These are phyloP conservation scores for Sanghuangporus sanghuang DNA, from an alignment of 1,284 basidiomycete genomes.

Conservation along the genomic window DNA sequence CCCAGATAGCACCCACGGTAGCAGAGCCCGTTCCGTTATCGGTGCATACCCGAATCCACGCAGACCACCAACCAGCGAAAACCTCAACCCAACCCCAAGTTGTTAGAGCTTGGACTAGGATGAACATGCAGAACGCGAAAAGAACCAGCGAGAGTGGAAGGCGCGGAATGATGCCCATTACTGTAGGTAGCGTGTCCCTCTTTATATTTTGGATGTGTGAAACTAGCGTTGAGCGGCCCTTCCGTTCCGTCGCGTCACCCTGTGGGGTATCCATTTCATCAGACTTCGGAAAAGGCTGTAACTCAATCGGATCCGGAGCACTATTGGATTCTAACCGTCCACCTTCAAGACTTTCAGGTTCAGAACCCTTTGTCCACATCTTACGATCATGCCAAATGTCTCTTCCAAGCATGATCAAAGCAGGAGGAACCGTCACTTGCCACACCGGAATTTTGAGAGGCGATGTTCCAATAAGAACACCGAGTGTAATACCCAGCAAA, in stretches of 20 bases:
- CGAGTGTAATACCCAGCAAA: constrained; percentile 46
- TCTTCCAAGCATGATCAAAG: constrained; percentile 36
- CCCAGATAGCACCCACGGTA: constrained; percentile 41
- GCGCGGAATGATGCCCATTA: constrained; percentile 62
- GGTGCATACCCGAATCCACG: constrained; percentile 32
- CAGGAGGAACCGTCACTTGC: constrained; percentile 87
- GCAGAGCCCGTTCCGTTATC: constrained; percentile 28
- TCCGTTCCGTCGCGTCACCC: constrained; percentile 4
- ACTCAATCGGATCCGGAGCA: background rate
- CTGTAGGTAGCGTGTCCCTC: constrained; percentile 62
- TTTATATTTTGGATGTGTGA: constrained; percentile 21
- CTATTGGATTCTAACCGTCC: background rate
- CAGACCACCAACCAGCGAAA: constrained; percentile 70
- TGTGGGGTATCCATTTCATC: background rate
- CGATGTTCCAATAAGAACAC: constrained; percentile 52
- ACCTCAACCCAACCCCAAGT: constrained; percentile 90
- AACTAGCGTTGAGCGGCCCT: constrained; percentile 19
- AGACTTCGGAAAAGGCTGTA: background rate
- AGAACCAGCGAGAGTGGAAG: constrained; percentile 82
- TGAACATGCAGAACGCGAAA: constrained; percentile 94
- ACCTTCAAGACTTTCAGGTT: background rate
- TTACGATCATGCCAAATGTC: constrained; percentile 31
- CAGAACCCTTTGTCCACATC: background rate
- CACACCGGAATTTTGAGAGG: constrained; percentile 51
- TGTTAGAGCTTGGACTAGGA: constrained; percentile 83